These are phyloP conservation scores for Chlorella ohadii DNA, from an alignment of 139 green algal genomes.

Conservation along the genomic window DNA sequence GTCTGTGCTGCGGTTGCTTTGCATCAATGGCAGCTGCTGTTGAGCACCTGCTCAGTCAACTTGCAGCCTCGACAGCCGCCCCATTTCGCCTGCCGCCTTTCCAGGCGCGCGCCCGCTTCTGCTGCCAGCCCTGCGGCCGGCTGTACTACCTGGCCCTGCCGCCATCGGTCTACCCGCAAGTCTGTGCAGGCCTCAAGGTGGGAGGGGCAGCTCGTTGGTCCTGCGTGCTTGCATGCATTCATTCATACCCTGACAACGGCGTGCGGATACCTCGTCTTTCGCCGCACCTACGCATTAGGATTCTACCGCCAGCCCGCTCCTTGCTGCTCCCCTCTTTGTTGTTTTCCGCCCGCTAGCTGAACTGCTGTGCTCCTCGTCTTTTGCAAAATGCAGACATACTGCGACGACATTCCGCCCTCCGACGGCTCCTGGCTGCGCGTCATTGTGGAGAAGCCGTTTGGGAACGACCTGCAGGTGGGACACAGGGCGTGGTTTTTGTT, in stretches of 20 bases:
- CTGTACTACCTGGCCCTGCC: constrained; percentile 98
- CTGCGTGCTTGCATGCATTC: neutral
- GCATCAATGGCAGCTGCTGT: neutral
- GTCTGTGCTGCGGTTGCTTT: too few relatives aligned
- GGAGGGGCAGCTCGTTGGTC: constrained; percentile 2
- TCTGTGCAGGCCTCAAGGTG: constrained; percentile 53
- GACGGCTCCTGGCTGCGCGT: constrained; percentile 61
- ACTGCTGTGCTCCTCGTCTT: too few relatives aligned
- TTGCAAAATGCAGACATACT: constrained; percentile 44
- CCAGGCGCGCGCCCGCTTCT: too few relatives aligned
- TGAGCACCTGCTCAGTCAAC: too few relatives aligned
- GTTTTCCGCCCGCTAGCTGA: too few relatives aligned
- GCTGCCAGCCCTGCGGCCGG: constrained; percentile 54
- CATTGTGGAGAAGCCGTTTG: constrained; percentile 94
- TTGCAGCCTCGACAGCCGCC: too few relatives aligned
- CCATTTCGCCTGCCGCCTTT: too few relatives aligned
- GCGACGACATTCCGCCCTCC: constrained; percentile 1
- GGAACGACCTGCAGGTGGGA: constrained; percentile 71
- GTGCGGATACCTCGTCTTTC: too few relatives aligned
- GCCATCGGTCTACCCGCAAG: constrained; percentile 93
- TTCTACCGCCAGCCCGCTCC: neutral
- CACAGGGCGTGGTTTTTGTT: too few relatives aligned
- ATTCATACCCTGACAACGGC: too few relatives aligned
- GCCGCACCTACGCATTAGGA: too few relatives aligned
- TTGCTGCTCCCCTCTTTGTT: too few relatives aligned